A percentile compares a stretch with the other conserved stretches of the same genome.
Conservation (phyloP, 2,329 filamentous ascomycete genomes). For the Stachybotrys echinatus region DNA sequence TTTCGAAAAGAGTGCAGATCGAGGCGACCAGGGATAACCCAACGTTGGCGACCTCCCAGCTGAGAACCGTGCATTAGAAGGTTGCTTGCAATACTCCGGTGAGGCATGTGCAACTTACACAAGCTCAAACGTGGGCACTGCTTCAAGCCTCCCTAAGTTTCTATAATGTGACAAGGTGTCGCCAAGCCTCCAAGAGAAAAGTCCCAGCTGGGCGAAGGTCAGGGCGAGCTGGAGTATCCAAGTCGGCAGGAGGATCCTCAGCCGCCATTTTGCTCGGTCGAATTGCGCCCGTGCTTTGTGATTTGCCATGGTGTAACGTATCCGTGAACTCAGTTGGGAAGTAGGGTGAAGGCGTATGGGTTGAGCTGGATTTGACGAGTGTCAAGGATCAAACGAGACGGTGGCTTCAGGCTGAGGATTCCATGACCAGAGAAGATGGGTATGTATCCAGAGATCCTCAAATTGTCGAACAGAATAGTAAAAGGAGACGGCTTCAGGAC, state of each 20-base stretch:
- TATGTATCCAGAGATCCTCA: no score
- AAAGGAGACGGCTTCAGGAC: no score
- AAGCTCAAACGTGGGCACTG: conserved; percentile 40
- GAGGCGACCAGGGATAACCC: conserved; percentile 41
- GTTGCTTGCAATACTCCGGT: neutral
- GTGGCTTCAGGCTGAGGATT: no score
- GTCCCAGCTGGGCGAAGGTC: conserved; percentile 39
- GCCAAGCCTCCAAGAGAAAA: conserved; percentile 49
- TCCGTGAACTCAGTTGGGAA: no score
- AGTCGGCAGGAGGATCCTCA: conserved; percentile 39
- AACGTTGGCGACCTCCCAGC: conserved; percentile 51
- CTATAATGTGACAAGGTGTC: conserved; percentile 37
- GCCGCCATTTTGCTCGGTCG: conserved; percentile 45
- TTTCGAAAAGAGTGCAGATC: conserved; percentile 40
- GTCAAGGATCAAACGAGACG: no score
- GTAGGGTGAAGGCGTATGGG: no score
- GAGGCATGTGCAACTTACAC: conserved; percentile 37
- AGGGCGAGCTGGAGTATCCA: conserved; percentile 45
- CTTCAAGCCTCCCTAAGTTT: conserved; percentile 31
- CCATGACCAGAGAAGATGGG: no score
- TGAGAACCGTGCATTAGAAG: conserved; percentile 16
- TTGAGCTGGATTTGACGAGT: no score
- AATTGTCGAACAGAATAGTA: no score
- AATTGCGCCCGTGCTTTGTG: conserved; percentile 49
- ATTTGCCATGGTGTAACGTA: conserved; percentile 22